Conservation (phyloP, 106 monocot species). For the Gastrodia elata region DNA sequence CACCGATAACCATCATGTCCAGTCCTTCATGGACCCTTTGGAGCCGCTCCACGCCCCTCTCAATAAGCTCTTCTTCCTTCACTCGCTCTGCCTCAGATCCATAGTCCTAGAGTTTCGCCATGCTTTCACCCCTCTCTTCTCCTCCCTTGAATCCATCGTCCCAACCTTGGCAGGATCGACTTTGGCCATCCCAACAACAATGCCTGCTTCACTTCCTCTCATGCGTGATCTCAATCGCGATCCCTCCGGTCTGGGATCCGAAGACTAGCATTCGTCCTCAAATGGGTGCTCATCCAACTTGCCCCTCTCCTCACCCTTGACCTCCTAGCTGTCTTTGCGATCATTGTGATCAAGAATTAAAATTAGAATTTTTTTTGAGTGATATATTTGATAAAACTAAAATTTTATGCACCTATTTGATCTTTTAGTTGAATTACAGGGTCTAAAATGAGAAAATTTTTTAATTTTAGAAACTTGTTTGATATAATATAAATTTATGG, state of each 20-base stretch:
- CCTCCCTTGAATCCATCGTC: conserved; percentile 40
- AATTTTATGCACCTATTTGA: no score
- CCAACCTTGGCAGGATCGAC: conserved; percentile 47
- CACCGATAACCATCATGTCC: conserved; percentile 67
- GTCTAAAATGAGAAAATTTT: no score
- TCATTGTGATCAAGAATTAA: no score
- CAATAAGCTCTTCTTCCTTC: conserved; percentile 59
- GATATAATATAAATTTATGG: no score
- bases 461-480: no score
- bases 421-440: no score
- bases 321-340: conserved; percentile 43
- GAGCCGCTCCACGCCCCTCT: conserved; percentile 82
- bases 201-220: conserved; percentile 62
- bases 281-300: conserved; percentile 78
- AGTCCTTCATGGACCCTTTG: conserved; percentile 80
- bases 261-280: conserved; percentile 53
- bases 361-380: no score
- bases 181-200: conserved; percentile 54
- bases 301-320: conserved; percentile 63
- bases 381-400: no score
- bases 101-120: conserved; percentile 57
- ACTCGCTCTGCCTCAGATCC: conserved; percentile 34
- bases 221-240: conserved; percentile 39
- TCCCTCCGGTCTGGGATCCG: conserved; percentile 42
- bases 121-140: conserved; percentile 47